Evolutionary conservation across 2,329 filamentous ascomycete species (phyloP).

Genomic region (Calonectria ilicicola): DNA sequence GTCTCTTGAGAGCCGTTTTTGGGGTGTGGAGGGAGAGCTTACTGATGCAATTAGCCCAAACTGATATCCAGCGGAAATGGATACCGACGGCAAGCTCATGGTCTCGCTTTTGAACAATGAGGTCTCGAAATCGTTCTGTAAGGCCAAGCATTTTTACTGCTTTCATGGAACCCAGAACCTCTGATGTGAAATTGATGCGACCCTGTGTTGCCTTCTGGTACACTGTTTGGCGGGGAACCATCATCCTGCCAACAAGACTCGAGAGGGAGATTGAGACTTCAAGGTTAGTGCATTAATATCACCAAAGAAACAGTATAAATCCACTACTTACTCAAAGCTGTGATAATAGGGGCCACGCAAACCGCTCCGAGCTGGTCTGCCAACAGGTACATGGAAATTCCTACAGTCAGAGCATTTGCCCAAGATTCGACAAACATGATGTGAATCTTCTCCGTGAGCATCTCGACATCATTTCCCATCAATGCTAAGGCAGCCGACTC

Average conservation of each 20-base stretch:
- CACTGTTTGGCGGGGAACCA: constrained; percentile 43
- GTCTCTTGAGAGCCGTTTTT: neutral
- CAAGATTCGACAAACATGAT: constrained; percentile 46
- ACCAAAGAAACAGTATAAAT: neutral
- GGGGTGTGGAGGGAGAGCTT: neutral
- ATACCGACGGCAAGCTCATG: constrained; percentile 42
- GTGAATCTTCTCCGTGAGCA: constrained; percentile 41
- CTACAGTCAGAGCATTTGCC: constrained; percentile 46
- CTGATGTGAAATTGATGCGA: constrained; percentile 49
- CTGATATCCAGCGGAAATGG: constrained; percentile 39
- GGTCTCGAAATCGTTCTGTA: constrained; percentile 39
- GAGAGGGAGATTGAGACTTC: constrained; percentile 38
- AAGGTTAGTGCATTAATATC: neutral
- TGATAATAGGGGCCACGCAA: constrained; percentile 47
- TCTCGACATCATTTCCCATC: constrained; percentile 50
- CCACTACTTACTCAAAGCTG: constrained; percentile 42
- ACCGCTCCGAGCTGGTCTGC: constrained; percentile 48
- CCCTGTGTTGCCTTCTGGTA: constrained; percentile 49
- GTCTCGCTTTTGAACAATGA: constrained; percentile 41
- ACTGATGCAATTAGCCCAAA: constrained; percentile 46
- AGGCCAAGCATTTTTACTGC: constrained; percentile 50
- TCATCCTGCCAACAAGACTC: constrained; percentile 39
- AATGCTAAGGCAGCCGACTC: constrained; percentile 46
- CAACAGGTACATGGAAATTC: constrained; percentile 47
- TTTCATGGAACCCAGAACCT: constrained; percentile 47